These are phyloP conservation scores for Trypanosomatidae sp. DNA, from an alignment of 208 protist species.

Conservation along the genomic window DNA sequence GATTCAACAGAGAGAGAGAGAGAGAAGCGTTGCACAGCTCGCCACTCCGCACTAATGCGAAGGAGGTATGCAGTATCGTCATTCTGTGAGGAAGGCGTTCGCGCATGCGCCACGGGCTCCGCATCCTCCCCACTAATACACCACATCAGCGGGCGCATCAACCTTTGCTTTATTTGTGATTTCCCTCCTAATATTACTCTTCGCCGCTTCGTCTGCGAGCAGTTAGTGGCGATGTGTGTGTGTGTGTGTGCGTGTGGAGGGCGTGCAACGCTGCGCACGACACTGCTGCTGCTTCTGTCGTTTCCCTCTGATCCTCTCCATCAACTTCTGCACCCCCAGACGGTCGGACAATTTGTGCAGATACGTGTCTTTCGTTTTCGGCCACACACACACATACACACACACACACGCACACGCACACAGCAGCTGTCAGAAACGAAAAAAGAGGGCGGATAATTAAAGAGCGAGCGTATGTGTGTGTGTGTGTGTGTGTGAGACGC, in stretches of 20 bases:
- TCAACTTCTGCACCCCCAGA: neutral
- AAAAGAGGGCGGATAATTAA: too few relatives aligned
- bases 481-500: neutral
- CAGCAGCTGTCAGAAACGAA: neutral
- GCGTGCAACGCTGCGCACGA: slow-evolving; percentile 8
- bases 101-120: neutral
- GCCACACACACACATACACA: neutral
- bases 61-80: neutral
- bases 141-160: neutral
- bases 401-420: neutral
- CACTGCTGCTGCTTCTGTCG: neutral
- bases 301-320: neutral
- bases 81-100: neutral
- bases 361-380: neutral
- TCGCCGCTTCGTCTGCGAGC: neutral
- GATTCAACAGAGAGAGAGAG: neutral
- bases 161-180: neutral
- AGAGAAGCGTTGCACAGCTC: neutral
- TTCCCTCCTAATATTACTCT: neutral
- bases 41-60: neutral
- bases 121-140: neutral
- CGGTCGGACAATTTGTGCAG: too few relatives aligned
- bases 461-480: neutral
- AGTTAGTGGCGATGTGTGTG: neutral
- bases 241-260: neutral